These are phyloP conservation scores for Nemania sp. DNA, from an alignment of 2,329 filamentous ascomycete genomes.

Conservation along the genomic window DNA sequence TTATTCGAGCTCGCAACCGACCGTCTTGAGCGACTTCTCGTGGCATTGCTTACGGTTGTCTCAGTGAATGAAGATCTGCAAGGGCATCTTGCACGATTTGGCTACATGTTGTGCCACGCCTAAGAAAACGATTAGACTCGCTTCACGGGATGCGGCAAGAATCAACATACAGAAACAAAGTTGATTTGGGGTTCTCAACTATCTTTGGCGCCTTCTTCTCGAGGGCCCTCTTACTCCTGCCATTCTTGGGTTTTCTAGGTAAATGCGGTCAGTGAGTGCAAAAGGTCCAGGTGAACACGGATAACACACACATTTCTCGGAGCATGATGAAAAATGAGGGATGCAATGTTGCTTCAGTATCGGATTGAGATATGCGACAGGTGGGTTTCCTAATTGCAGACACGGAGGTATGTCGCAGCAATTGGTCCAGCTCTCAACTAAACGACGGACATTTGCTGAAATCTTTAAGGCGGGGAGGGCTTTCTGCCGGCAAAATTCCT, in stretches of 20 bases:
- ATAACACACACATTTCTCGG: conserved; percentile 35
- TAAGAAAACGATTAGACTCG: conserved; percentile 22
- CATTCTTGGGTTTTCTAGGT: conserved; percentile 65
- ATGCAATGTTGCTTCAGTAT: neutral
- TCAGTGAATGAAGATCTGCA: conserved; percentile 82
- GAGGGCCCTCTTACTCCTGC: conserved; percentile 91
- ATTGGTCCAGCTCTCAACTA: conserved; percentile 2
- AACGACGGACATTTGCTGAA: conserved; percentile 27
- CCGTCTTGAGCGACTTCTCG: conserved; percentile 49
- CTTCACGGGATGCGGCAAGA: neutral
- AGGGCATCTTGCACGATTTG: conserved; percentile 82
- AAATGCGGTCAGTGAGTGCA: conserved; percentile 19
- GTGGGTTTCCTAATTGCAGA: neutral
- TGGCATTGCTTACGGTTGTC: conserved; percentile 61
- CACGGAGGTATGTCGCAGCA: conserved; percentile 3
- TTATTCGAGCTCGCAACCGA: neutral
- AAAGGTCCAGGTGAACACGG: neutral
- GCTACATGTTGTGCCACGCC: conserved; percentile 80
- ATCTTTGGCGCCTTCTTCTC: conserved; percentile 90
- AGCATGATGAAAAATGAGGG: conserved; percentile 28
- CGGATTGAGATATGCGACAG: neutral
- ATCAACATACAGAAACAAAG: conserved; percentile 72
- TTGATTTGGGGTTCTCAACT: conserved; percentile 86
- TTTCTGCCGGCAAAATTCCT: conserved; percentile 35
- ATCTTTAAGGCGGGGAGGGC: conserved; percentile 33